Base-by-base conservation (phyloP, 129 eudicot genomes). In the Chrysanthemum makinoi region DNA sequence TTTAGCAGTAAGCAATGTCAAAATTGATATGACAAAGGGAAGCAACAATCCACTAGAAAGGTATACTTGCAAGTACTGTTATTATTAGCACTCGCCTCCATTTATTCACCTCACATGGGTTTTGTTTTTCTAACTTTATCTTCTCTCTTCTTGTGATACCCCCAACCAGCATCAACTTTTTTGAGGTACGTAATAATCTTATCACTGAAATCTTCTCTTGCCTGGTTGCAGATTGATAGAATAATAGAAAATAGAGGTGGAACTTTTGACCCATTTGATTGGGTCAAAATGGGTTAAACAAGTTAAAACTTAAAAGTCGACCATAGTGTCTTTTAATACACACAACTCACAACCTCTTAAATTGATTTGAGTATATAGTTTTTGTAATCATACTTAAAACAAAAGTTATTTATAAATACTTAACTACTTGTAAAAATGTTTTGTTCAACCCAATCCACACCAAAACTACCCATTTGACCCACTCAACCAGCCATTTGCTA, bases 21-120 rank as follows among this genome's bases (percentile, higher is more conserved):
- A 87, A 75, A 93, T 93, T 65, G 96, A 93, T 75, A 69, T 93
- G 75, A 87, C 98, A 35, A 70, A 85, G 22, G 98, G 98, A 72
- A 81, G 70, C 64, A 83, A 80, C 71, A 93, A 93, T 77, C 98
- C 96, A 16, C 83, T 93, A 3, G 82, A 76, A 73, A 85, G 96
- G 98, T 89, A 81, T 48, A 2, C 6, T n/a, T 63, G 18, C 72
- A 74, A 63, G 18, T 48, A 72, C 50, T 70, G 14, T 20, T 20
- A 15, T 72, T 52, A 17, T 15, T 46, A 16, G 16, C 24, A 61
- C 22, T 43, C 68, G 10, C 19, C 14, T 58, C 58, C 30, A 5
- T 26, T 18, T 35, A 2, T 70, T 43, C 24, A 18, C 46, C n/a
- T 67, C 58, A 67, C 68, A 6, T 70, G 64, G 11, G 8, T 60